phyloP scores from a whole-genome alignment of 75 land plant species.

The Cupressus sempervirens region DNA sequence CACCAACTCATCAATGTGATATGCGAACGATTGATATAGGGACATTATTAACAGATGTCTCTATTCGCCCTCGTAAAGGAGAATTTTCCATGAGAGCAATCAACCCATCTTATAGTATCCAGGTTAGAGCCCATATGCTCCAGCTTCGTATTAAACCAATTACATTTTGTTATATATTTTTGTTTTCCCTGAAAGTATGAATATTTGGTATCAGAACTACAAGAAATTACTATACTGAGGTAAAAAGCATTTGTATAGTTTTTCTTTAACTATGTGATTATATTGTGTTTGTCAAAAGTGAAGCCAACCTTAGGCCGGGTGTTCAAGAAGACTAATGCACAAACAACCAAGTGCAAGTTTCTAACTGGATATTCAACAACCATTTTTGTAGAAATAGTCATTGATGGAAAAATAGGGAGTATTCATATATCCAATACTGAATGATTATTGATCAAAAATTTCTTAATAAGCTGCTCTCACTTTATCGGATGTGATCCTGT shows the following conservation, averaged over 20 bases:
- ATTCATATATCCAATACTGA: not conserved
- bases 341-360: not conserved
- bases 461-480: not conserved
- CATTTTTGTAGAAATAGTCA: not conserved
- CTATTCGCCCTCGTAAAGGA: constrained; percentile 16
- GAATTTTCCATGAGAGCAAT: constrained; percentile 30
- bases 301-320: not conserved
- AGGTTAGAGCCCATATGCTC: constrained; percentile 13
- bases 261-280: not conserved
- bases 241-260: not conserved
- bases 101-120: constrained; percentile 31
- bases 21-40: constrained; percentile 38
- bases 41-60: constrained; percentile 30
- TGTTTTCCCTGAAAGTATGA: not conserved
- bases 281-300: not conserved
- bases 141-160: not conserved
- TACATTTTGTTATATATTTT: not conserved
- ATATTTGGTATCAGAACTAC: not conserved
- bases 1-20: constrained; percentile 26
- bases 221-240: not conserved
- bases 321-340: not conserved
- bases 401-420: not conserved
- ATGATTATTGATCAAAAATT: not conserved
- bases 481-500: not conserved
- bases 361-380: not conserved